Conservation (phyloP, 2,329 filamentous ascomycete genomes). For the Sporothrix dimorphospora region DNA sequence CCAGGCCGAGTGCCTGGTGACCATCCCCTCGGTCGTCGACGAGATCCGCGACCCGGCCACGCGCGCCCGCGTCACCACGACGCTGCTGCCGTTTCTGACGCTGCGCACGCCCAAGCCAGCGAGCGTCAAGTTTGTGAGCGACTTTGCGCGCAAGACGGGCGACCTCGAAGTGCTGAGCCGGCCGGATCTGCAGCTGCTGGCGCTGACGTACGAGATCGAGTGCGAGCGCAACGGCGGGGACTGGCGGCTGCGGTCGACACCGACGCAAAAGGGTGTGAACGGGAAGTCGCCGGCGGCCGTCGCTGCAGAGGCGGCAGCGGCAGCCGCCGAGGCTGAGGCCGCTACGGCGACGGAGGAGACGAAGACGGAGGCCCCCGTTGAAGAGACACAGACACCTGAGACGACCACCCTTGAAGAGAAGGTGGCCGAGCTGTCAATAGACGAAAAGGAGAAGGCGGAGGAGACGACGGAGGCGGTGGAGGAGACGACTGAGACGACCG, state of each 20-base stretch:
- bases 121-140: conserved; percentile 77
- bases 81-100: conserved; percentile 81
- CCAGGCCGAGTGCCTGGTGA: conserved; percentile 76
- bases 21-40: conserved; percentile 79
- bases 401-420: conserved; percentile 26
- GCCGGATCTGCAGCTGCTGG: conserved; percentile 87
- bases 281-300: conserved; percentile 59
- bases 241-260: conserved; percentile 77
- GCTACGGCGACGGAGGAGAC: neutral
- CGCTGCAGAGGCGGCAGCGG: conserved; percentile 14
- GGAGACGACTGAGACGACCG: neutral
- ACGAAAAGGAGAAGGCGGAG: neutral
- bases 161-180: conserved; percentile 85
- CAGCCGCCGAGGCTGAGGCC: too few relatives aligned
- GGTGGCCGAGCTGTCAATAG: conserved; percentile 21
- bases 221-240: conserved; percentile 88
- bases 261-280: conserved; percentile 78
- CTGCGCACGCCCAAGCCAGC: conserved; percentile 73
- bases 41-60: conserved; percentile 89
- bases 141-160: conserved; percentile 87
- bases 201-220: conserved; percentile 92
- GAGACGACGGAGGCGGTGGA: conserved; percentile 2
- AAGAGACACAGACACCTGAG: conserved; percentile 9
- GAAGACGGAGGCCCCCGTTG: neutral
- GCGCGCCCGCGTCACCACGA: conserved; percentile 77